Conservation (phyloP, 1,139 yeast genomes). For the Geotrichum reessii region DNA sequence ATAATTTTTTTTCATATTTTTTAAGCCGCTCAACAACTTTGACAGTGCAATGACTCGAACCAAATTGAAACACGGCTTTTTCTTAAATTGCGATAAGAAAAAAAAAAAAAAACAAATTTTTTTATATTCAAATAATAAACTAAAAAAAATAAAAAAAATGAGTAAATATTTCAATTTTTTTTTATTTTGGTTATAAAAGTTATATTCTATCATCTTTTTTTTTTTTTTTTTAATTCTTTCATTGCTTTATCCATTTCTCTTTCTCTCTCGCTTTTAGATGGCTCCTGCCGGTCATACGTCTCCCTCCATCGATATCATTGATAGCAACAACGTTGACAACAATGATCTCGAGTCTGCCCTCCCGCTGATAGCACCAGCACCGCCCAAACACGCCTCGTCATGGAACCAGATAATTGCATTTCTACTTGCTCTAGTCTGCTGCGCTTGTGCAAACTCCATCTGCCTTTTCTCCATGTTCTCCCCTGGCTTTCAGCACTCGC, state of each 20-base stretch:
- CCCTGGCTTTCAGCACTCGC: conserved; percentile 54
- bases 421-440: conserved; percentile 30
- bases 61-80: too few relatives aligned
- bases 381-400: background rate
- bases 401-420: conserved; percentile 15
- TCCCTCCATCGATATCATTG: background rate
- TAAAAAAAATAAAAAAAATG: too few relatives aligned
- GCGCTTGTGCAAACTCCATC: conserved; percentile 77
- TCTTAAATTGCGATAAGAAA: too few relatives aligned
- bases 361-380: background rate
- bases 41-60: too few relatives aligned
- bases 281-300: background rate
- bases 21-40: too few relatives aligned
- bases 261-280: background rate
- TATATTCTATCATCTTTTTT: background rate
- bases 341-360: background rate
- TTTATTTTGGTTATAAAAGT: too few relatives aligned
- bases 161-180: too few relatives aligned
- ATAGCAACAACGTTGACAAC: background rate
- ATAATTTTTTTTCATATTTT: too few relatives aligned
- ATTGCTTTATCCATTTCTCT: background rate
- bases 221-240: background rate
- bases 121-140: too few relatives aligned
- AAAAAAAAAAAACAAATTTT: too few relatives aligned
- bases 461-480: conserved; percentile 75